Conservation (phyloP, 2,329 filamentous ascomycete species). For the Arthrobotrys entomopaga region DNA sequence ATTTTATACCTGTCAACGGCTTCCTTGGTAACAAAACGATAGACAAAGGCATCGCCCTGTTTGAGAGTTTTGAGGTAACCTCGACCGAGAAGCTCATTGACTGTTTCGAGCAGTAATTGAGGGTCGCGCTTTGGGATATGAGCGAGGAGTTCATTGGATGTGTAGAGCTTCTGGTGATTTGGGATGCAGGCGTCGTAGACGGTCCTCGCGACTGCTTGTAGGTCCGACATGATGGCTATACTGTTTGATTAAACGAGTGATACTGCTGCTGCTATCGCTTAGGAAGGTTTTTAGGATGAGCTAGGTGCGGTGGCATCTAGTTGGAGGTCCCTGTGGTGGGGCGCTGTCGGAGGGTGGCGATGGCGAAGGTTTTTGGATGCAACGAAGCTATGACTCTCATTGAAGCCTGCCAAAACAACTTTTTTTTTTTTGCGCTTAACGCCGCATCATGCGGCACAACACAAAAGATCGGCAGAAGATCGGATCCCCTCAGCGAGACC, state of each 20-base stretch:
- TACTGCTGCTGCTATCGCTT: slow-evolving; percentile 19
- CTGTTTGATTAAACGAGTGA: background rate
- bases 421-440: background rate
- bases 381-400: slow-evolving; percentile 1
- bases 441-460: background rate
- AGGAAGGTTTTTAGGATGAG: slow-evolving; percentile 14
- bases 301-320: slow-evolving; percentile 29
- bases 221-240: slow-evolving; percentile 38
- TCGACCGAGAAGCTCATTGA: slow-evolving; percentile 57
- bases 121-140: slow-evolving; percentile 39
- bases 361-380: background rate
- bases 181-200: slow-evolving; percentile 43
- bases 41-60: slow-evolving; percentile 57
- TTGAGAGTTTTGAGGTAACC: slow-evolving; percentile 57
- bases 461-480: too few relatives aligned
- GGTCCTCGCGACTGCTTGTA: slow-evolving; percentile 37
- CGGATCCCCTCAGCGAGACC: too few relatives aligned
- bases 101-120: slow-evolving; percentile 19
- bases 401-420: background rate
- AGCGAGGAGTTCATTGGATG: slow-evolving; percentile 23
- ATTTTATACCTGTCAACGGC: slow-evolving; percentile 59
- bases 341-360: background rate
- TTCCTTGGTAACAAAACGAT: slow-evolving; percentile 57
- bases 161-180: slow-evolving; percentile 43
- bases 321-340: background rate